phyloP scores from a whole-genome alignment of 768 basidiomycete genomes.

The Agrocybe chaxingu region DNA sequence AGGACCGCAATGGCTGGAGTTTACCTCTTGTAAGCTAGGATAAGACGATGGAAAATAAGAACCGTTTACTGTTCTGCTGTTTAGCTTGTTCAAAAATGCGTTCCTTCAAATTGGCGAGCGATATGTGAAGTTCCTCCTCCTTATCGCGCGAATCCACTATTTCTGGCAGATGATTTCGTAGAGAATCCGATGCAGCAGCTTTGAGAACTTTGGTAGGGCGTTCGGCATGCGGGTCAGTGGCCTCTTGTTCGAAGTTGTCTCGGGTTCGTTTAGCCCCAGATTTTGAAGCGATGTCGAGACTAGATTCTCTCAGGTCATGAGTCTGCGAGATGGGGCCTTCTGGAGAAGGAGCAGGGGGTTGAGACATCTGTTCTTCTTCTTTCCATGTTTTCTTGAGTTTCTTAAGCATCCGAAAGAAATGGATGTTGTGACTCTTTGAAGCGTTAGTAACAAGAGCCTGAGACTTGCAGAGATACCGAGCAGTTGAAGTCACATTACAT shows the following conservation, averaged over 20 bases:
- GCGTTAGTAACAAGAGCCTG: not conserved
- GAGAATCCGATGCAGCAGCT: conserved; percentile 18
- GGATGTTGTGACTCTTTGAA: not conserved
- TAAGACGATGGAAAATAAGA: not conserved
- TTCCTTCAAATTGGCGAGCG: conserved; percentile 18
- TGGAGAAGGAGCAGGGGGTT: conserved; percentile 10
- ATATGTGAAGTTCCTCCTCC: conserved; percentile 15
- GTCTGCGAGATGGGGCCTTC: not conserved
- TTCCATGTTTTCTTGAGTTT: conserved; percentile 51
- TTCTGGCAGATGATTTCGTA: conserved; percentile 34
- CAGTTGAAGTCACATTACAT: too few relatives aligned
- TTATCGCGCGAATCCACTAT: conserved; percentile 21
- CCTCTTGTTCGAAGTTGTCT: conserved; percentile 15
- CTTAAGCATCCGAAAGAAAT: conserved; percentile 37
- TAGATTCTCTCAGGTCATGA: not conserved
- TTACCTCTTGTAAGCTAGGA: conserved; percentile 1
- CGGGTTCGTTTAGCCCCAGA: conserved; percentile 16
- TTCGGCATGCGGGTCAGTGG: conserved; percentile 12
- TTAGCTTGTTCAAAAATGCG: conserved; percentile 29
- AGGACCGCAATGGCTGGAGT: conserved; percentile 31
- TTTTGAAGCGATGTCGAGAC: not conserved
- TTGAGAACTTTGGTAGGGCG: conserved; percentile 19
- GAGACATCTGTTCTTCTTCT: conserved; percentile 26
- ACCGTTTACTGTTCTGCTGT: conserved; percentile 33
- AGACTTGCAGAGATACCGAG: not conserved